These are phyloP conservation scores for Thermochaetoides thermophila DNA, from an alignment of 495 filamentous ascomycete genomes.

Conservation along the genomic window DNA sequence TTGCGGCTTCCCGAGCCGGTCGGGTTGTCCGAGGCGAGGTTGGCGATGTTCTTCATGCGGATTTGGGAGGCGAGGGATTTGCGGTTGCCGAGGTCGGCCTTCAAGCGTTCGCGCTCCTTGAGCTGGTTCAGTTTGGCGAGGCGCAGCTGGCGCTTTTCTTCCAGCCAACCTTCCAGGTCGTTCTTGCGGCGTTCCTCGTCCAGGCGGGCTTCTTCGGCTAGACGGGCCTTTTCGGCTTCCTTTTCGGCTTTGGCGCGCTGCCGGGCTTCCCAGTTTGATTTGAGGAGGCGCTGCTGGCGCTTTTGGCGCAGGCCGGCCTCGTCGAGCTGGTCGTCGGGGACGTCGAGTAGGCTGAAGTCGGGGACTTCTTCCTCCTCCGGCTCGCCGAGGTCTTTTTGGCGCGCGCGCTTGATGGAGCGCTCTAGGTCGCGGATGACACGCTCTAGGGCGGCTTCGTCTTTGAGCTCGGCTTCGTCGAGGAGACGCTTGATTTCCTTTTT, in stretches of 20 bases:
- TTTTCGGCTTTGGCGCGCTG: constrained; percentile 90
- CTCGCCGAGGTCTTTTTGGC: constrained; percentile 82
- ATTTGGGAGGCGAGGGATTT: constrained; percentile 91
- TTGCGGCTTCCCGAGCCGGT: constrained; percentile 45
- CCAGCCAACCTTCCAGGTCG: constrained; percentile 76
- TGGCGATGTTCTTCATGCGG: constrained; percentile 97
- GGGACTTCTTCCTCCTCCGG: constrained; percentile 61
- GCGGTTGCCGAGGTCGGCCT: constrained; percentile 83
- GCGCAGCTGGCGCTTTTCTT: constrained; percentile 60
- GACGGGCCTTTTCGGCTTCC: constrained; percentile 69
- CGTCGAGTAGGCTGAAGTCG: constrained; percentile 74
- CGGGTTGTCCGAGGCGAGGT: constrained; percentile 82
- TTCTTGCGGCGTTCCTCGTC: constrained; percentile 74
- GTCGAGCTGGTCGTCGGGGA: constrained; percentile 83
- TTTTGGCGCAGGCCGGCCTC: constrained; percentile 84
- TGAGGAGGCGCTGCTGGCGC: constrained; percentile 78
- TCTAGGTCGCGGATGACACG: constrained; percentile 75
- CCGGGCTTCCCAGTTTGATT: constrained; percentile 84
- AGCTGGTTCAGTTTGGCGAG: constrained; percentile 63
- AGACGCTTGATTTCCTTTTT: constrained; percentile 84
- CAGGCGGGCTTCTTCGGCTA: constrained; percentile 64
- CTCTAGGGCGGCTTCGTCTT: constrained; percentile 73
- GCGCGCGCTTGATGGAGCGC: constrained; percentile 66
- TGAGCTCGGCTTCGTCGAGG: constrained; percentile 78
- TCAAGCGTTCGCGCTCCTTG: constrained; percentile 83